Base-by-base conservation (phyloP, 495 filamentous ascomycete genomes). In the Cladorrhinum samala region DNA sequence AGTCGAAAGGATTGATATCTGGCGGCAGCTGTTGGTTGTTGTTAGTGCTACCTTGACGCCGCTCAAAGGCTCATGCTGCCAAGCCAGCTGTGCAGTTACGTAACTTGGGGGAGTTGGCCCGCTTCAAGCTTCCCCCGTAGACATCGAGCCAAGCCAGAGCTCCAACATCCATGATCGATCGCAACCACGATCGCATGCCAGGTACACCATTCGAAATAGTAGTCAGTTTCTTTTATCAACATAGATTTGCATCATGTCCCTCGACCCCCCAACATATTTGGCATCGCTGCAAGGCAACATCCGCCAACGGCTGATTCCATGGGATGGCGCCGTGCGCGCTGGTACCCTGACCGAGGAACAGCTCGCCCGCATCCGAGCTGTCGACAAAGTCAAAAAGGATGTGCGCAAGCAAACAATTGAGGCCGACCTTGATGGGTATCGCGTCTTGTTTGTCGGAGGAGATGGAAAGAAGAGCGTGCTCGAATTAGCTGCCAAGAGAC, bases 251-350 rank as follows among this genome's bases (percentile, higher is more conserved):
- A 62, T 9, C 63, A 65, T 68, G 88, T 93, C 88, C 52, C 81
- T 95, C 66, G 90, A 96, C 63, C 86, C 89, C 39, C 91, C 91
- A 50, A 84, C 85, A 54, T 96, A 96, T 68, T 86, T 97, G 53
- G 83, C 81, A 60, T 91, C 89, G 53, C 78, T 96, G 52, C 92
- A 95, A 74, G 91, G 86, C 75, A 96, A 96, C 73, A 95, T 96
- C 65, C 88, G 94, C 59, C 82, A 84, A 55, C 81, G 93, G 49
- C 92, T 91, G 60, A 95, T 99, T 67, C 90, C 92, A 42, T 99
- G 93, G 93, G 94, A 97, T 68, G 93, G 93, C 56, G 91, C 94
- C 61, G 89, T 94, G 59, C 86, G 93, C 68, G 88, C 88, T 63
- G 87, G 88, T 59, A 92, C 89, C 64, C 88, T 99, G 72, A 95